These are phyloP conservation scores for Boletus vermiculosoides DNA, from an alignment of 768 basidiomycete genomes.

Conservation along the genomic window DNA sequence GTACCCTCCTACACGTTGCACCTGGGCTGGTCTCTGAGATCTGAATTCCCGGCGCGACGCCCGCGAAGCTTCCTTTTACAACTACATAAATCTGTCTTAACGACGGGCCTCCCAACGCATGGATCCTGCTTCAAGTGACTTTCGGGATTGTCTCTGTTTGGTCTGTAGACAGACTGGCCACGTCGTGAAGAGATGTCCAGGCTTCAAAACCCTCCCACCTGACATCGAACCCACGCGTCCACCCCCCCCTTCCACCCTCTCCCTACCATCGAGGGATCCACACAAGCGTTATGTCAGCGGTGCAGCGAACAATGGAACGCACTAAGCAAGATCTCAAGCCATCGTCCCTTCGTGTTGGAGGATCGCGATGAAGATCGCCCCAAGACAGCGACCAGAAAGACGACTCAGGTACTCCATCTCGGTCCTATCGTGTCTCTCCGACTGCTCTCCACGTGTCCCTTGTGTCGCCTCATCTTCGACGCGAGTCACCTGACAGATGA, in stretches of 20 bases:
- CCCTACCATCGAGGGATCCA: not conserved
- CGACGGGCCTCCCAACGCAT: not conserved
- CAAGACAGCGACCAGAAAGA: slow-evolving; percentile 1
- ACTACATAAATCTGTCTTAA: too few relatives aligned
- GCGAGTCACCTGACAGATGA: not conserved
- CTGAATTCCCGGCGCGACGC: too few relatives aligned
- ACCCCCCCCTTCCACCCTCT: not conserved
- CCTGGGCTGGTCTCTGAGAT: too few relatives aligned
- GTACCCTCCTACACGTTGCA: slow-evolving; percentile 14
- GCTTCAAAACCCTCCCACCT: not conserved
- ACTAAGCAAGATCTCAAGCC: not conserved
- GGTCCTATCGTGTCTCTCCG: slow-evolving; percentile 2
- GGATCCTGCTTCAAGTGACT: not conserved
- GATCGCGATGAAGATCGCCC: not conserved
- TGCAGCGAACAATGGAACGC: not conserved
- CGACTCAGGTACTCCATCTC: not conserved
- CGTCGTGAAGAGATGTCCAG: not conserved
- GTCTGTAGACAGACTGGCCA: slow-evolving; percentile 11
- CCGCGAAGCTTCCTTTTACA: too few relatives aligned
- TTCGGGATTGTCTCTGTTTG: slow-evolving; percentile 9
- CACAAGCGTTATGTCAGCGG: not conserved
- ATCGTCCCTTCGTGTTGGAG: slow-evolving; percentile 1
- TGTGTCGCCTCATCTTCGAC: slow-evolving; percentile 16
- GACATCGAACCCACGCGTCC: not conserved
- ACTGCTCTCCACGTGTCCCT: slow-evolving; percentile 8